Percentiles rank a stretch among this genome's conserved stretches.
Evolutionary conservation across 2,329 filamentous ascomycete genomes (phyloP).

Genomic region (Ambrosiella xylebori): DNA sequence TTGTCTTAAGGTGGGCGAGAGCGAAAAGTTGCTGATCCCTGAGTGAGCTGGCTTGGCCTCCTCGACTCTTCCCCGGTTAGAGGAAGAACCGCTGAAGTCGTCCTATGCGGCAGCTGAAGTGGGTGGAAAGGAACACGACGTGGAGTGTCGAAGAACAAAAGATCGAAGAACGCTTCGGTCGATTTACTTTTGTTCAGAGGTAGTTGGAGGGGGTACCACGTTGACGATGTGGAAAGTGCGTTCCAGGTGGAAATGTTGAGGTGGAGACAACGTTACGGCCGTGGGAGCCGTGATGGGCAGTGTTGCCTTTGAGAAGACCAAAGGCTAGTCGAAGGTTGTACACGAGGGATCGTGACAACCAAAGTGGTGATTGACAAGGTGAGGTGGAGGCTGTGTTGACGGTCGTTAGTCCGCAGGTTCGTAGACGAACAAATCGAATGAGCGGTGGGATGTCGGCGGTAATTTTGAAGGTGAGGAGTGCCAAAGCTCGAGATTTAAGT

Average conservation of each 20-base stretch:
- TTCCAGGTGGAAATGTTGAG: slow-evolving; percentile 53
- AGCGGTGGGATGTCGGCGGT: not conserved
- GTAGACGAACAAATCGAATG: not conserved
- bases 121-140: slow-evolving; percentile 40
- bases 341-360: slow-evolving; percentile 7
- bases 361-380: not conserved
- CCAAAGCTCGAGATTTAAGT: not conserved
- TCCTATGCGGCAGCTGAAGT: slow-evolving; percentile 99
- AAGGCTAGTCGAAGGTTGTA: slow-evolving; percentile 29
- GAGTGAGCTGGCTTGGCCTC: slow-evolving; percentile 85
- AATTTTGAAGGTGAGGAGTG: not conserved
- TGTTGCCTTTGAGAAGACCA: slow-evolving; percentile 48
- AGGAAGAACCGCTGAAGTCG: slow-evolving; percentile 96
- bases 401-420: slow-evolving; percentile 6
- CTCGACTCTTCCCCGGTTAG: slow-evolving; percentile 98
- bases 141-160: slow-evolving; percentile 28
- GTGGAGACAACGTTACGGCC: slow-evolving; percentile 45
- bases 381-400: slow-evolving; percentile 1
- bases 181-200: slow-evolving; percentile 29
- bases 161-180: slow-evolving; percentile 32
- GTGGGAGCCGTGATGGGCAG: slow-evolving; percentile 40
- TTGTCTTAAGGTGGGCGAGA: slow-evolving; percentile 94
- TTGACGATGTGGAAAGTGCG: slow-evolving; percentile 51
- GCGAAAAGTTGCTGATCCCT: slow-evolving; percentile 84
- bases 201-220: slow-evolving; percentile 39